Conservation (phyloP, 495 filamentous ascomycete genomes). For the Parmelia sp. region DNA sequence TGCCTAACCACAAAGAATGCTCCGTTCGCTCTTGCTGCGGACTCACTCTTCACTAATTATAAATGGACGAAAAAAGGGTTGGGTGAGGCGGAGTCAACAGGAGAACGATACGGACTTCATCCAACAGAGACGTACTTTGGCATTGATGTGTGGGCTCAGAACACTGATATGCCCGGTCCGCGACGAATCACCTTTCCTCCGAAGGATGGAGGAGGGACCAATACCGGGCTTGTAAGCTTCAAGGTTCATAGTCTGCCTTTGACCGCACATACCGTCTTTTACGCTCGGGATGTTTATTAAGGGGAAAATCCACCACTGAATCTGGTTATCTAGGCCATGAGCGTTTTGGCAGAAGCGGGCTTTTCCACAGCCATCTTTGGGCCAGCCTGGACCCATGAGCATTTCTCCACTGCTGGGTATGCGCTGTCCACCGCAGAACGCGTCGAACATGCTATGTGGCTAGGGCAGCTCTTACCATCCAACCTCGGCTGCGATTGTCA, state of each 20-base stretch:
- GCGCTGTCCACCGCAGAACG: conserved; percentile 24
- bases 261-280: background rate
- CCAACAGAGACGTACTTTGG: conserved; percentile 32
- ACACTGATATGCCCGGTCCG: conserved; percentile 19
- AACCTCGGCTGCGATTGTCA: conserved; percentile 21
- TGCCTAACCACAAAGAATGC: conserved; percentile 34
- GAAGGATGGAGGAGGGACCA: conserved; percentile 19
- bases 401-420: conserved; percentile 26
- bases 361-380: conserved; percentile 38
- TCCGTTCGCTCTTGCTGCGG: conserved; percentile 30
- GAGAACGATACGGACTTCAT: conserved; percentile 19
- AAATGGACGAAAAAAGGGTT: conserved; percentile 32
- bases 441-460: conserved; percentile 37
- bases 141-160: conserved; percentile 31
- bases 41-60: conserved; percentile 39
- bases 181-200: conserved; percentile 16
- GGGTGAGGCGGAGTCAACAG: conserved; percentile 25
- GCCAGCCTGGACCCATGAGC: conserved; percentile 42
- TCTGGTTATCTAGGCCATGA: conserved; percentile 29
- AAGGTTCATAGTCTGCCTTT: conserved; percentile 22
- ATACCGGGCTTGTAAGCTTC: conserved; percentile 18
- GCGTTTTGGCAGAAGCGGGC: conserved; percentile 28
- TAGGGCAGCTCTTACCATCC: conserved; percentile 27
- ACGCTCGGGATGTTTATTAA: background rate
- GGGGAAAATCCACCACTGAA: conserved; percentile 24